phyloP scores from a whole-genome alignment of 1,139 yeast genomes.

The Candida pseudoviswanathii region DNA sequence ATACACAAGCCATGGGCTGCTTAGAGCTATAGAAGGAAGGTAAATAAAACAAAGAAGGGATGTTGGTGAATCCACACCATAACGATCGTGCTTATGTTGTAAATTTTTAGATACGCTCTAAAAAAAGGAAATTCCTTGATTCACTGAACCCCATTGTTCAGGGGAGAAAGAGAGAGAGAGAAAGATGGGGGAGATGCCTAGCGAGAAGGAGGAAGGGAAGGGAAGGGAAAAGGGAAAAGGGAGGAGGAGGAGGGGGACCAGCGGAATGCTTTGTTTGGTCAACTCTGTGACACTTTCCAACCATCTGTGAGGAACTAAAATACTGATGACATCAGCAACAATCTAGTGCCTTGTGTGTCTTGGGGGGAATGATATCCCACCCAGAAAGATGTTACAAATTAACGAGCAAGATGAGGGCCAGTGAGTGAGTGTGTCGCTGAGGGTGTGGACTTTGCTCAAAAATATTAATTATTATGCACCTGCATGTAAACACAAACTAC shows the following conservation, averaged over 20 bases:
- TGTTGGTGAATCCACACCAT: too few relatives aligned
- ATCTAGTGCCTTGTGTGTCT: not conserved
- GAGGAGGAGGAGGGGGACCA: too few relatives aligned
- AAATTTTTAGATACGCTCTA: not conserved
- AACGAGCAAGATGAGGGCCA: not conserved
- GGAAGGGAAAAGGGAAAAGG: too few relatives aligned
- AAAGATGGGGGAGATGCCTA: too few relatives aligned
- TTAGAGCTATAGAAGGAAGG: too few relatives aligned
- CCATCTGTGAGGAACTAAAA: not conserved
- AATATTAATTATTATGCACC: constrained; percentile 2
- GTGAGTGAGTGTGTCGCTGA: not conserved
- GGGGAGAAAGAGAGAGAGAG: not conserved
- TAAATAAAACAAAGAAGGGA: not conserved
- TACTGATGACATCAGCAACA: not conserved
- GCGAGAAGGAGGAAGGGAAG: too few relatives aligned
- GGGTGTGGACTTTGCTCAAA: not conserved
- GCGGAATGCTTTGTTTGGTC: not conserved
- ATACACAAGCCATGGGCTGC: too few relatives aligned
- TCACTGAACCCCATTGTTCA: not conserved
- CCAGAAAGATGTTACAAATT: not conserved
- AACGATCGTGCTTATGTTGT: not conserved
- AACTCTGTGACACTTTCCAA: not conserved
- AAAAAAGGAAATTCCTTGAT: not conserved
- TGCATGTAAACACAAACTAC: not conserved
- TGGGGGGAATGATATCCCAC: too few relatives aligned